Base-by-base conservation (phyloP, 257 asterid genomes). In the Plantago major region DNA sequence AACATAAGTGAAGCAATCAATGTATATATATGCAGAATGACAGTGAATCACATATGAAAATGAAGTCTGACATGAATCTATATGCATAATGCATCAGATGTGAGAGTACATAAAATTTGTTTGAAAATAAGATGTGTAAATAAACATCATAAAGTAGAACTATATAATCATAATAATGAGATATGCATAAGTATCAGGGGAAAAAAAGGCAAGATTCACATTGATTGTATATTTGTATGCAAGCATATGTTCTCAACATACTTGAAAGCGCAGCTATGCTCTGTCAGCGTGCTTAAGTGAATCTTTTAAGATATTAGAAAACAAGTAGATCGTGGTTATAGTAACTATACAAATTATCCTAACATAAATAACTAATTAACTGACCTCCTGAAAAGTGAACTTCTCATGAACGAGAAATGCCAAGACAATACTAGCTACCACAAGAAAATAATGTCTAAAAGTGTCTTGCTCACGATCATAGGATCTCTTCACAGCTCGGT, bases 401-500 rank as follows among this genome's bases (percentile, higher is more conserved):
- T 84, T 84, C 82, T 91, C 95, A 63, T 91, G 84, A 59, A 88
- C 68, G 44, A 88, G 3, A 52, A 85, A 81, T 37, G 95, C 98
- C 74, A 88, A 58, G 70, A 77, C 66, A 40, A 80, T 74, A 69
- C 90, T 28, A 6, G 7, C 71, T 15, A 75, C 91, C 49, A 85
- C 67, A 43, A 90, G 91, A 62, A 81, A 67, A 78, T 78, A 82
- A 67, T 90, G 88, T 64, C 96, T 79, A 55, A 90, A 90, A 14
- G 95, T 90, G 70, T 90, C 98, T 60, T 88, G 79, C 47, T 88
- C 88, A 69, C 80, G 91, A 71, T 90, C 95, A 70, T 88, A 90
- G 55, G 98, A 82, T 47, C 95, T 91, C 79, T 71, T 86, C 58
- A 89, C 87, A 60, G 65, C 76, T 18, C 63, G 76, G 73, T 91